Conservation (phyloP, 768 basidiomycete species). For the Lactarius evosmus region DNA sequence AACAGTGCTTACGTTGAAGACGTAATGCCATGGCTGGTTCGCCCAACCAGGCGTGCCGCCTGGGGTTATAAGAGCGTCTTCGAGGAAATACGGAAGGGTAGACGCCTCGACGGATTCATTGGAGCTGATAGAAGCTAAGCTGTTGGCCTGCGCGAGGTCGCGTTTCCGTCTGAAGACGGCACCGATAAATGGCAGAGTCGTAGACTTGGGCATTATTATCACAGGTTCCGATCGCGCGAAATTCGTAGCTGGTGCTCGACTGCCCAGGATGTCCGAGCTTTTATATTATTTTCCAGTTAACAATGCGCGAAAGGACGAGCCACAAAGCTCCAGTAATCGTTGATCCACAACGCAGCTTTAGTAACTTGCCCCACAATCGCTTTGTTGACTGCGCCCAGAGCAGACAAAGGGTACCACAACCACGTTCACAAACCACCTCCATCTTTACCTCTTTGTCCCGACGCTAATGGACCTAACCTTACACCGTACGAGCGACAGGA, state of each 20-base stretch:
- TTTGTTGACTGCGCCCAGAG: neutral
- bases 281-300: neutral
- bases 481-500: neutral
- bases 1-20: conserved; percentile 12
- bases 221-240: neutral
- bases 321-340: conserved; percentile 2
- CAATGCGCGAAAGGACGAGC: neutral
- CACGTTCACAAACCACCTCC: neutral
- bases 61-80: conserved; percentile 3
- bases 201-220: neutral
- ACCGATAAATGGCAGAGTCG: neutral
- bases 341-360: conserved; percentile 6
- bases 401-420: conserved; percentile 10
- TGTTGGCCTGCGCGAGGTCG: neutral
- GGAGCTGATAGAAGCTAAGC: neutral
- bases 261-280: neutral
- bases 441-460: neutral
- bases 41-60: conserved; percentile 19
- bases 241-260: neutral
- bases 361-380: neutral
- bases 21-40: conserved; percentile 20
- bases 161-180: conserved; percentile 12
- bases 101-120: neutral
- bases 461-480: neutral
- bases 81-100: neutral